phyloP scores from a whole-genome alignment of 108 stramenopile genomes.

The Nitzschia sp. region DNA sequence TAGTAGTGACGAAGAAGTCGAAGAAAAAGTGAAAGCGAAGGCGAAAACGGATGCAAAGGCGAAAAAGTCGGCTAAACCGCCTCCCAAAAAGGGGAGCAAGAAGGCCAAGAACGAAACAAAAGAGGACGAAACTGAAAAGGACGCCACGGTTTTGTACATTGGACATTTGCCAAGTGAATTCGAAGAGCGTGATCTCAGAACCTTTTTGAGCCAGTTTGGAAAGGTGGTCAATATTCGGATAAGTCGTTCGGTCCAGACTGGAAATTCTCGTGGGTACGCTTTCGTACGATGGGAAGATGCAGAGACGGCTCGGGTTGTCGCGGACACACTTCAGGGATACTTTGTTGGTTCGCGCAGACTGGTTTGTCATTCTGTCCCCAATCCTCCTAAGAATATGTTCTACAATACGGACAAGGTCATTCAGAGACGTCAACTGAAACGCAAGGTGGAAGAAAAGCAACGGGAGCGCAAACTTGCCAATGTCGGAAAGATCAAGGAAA shows the following conservation, averaged over 20 bases:
- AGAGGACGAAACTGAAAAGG: constrained; percentile 11
- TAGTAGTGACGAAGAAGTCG: constrained; percentile 59
- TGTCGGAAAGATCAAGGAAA: constrained; percentile 60
- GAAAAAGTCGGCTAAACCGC: constrained; percentile 29
- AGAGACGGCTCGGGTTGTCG: constrained; percentile 90
- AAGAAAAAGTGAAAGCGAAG: neutral
- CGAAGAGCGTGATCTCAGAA: constrained; percentile 88
- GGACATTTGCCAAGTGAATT: constrained; percentile 95
- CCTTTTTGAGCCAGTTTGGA: constrained; percentile 96
- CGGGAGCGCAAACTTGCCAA: constrained; percentile 23
- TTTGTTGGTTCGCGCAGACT: constrained; percentile 88
- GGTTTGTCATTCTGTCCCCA: constrained; percentile 88
- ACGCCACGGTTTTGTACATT: constrained; percentile 87
- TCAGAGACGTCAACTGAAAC: constrained; percentile 41
- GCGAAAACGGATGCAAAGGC: constrained; percentile 24
- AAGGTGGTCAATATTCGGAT: constrained; percentile 77
- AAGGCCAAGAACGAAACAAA: constrained; percentile 24
- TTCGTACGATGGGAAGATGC: constrained; percentile 89
- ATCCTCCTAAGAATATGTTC: constrained; percentile 48
- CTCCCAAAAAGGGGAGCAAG: constrained; percentile 19
- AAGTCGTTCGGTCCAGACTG: constrained; percentile 85
- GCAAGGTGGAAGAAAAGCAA: constrained; percentile 43
- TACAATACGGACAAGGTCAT: constrained; percentile 38
- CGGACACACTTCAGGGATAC: constrained; percentile 96
- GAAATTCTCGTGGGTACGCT: constrained; percentile 88